phyloP scores from a whole-genome alignment of 2,329 filamentous ascomycete genomes.

The Xylaria sp. region DNA sequence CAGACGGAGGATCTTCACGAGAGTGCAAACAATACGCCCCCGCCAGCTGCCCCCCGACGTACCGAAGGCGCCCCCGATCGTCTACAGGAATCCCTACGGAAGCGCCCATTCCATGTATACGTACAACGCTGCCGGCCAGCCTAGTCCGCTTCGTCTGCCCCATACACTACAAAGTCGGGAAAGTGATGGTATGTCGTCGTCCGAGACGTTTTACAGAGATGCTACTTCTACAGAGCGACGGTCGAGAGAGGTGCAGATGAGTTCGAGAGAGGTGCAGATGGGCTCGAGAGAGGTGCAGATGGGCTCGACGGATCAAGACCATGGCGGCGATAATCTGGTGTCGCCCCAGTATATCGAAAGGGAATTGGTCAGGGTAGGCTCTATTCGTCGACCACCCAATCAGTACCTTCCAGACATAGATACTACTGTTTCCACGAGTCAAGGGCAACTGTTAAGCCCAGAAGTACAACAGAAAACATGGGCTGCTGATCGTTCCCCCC shows the following conservation, averaged over 20 bases:
- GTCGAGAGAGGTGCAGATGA: constrained; percentile 26
- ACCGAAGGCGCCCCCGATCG: constrained; percentile 53
- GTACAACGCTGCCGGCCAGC: constrained; percentile 29
- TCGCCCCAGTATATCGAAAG: constrained; percentile 17
- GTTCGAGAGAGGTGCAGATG: constrained; percentile 21
- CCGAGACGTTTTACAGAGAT: constrained; percentile 34
- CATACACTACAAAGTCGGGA: constrained; percentile 25
- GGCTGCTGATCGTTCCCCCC: constrained; percentile 78
- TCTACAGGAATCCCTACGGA: constrained; percentile 48
- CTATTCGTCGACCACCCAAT: constrained; percentile 27
- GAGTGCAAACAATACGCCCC: constrained; percentile 33
- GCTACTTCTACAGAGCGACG: constrained; percentile 23
- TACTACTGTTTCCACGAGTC: constrained; percentile 28
- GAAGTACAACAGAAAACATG: constrained; percentile 51
- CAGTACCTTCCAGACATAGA: constrained; percentile 26
- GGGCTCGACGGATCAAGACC: constrained; percentile 29
- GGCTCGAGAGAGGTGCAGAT: constrained; percentile 24
- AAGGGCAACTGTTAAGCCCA: constrained; percentile 36
- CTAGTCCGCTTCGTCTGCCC: constrained; percentile 28
- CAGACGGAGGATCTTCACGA: constrained; percentile 40
- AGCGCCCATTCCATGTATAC: constrained; percentile 33
- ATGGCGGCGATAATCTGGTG: constrained; percentile 29
- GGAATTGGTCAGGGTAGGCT: constrained; percentile 21
- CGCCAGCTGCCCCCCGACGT: constrained; percentile 56
- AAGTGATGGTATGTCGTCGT: constrained; percentile 30